Evolutionary conservation across 495 filamentous ascomycete species (phyloP), one percentile per base, ranked within the genome.

Genomic region (Podospora conica): DNA sequence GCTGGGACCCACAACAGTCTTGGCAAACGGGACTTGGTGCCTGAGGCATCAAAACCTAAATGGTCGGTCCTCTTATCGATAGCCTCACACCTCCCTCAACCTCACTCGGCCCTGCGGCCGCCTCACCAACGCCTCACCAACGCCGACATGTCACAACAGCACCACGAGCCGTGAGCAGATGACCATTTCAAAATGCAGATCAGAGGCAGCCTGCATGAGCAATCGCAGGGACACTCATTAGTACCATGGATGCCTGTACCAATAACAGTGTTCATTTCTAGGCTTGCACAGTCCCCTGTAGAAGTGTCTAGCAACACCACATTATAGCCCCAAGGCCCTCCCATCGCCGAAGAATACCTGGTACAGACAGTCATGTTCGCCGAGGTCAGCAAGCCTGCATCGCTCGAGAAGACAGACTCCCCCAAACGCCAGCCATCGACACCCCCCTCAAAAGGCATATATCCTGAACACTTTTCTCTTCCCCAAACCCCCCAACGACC

Each of bases 381-480:
- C n/a, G 40, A 18, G 15, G 40, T n/a, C 40, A 18, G 18, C 40
- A 48, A 6, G 40, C 40, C 40, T 48, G 40, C 5, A 8, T 48
- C 18, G 18, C 40, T 18, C 18, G 40, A n/a, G 40, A 48, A 48
- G n/a, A 18, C 40, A 48, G 40, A 48, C 18, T 18, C 63, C 31
- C 55, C n/a, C 20, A 58, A 63, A 22, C 40, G 27, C 31, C n/a
- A 9, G 29, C 18, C 31, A 56, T 55, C 23, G 61, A 48, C 31
- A 9, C 48, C 54, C 61, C 20, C 24, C 28, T 62, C 25, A 21
- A 55, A 64, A 66, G 56, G 58, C 27, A 48, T 63, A n/a, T 48
- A 63, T 63, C 61, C 60, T 64, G 24, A 40, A 63, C 56, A 53
- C 29, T 66, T 58, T 66, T 66, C 60, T 63, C 25, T 58, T 60